Evolutionary conservation across 495 filamentous ascomycete genomes (phyloP).

Genomic region (Aspergillus kassunensis): DNA sequence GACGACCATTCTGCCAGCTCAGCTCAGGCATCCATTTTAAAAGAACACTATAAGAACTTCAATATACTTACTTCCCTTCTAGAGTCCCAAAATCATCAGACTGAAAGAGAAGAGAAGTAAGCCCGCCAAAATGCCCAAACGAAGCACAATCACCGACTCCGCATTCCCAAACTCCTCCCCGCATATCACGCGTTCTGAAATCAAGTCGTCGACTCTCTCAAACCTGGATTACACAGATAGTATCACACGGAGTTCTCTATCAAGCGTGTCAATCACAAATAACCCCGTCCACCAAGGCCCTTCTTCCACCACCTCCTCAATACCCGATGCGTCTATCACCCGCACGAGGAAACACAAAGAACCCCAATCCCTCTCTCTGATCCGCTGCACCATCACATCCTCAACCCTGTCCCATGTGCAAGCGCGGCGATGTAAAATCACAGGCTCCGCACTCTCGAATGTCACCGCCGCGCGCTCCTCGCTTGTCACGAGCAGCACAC

Average conservation of each 20-base stretch:
- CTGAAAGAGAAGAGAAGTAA: too few relatives aligned
- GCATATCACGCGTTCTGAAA: conserved; percentile 17
- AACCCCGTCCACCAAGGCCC: not conserved
- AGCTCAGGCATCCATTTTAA: too few relatives aligned
- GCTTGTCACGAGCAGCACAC: conserved; percentile 12
- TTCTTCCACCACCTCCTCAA: too few relatives aligned
- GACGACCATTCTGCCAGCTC: too few relatives aligned
- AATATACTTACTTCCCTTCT: not conserved
- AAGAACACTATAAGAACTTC: too few relatives aligned
- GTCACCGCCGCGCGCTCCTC: conserved; percentile 8
- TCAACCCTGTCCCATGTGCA: conserved; percentile 19
- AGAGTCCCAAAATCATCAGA: not conserved
- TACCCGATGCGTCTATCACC: too few relatives aligned
- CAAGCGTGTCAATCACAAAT: not conserved
- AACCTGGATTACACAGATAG: conserved; percentile 15
- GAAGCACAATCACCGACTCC: conserved; percentile 1
- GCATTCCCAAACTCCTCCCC: conserved; percentile 13
- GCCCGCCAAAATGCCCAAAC: conserved; percentile 11
- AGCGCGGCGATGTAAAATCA: conserved; percentile 13
- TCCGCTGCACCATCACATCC: conserved; percentile 20
- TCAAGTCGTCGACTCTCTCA: conserved; percentile 16
- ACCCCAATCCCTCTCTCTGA: conserved; percentile 1
- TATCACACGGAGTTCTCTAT: conserved; percentile 12
- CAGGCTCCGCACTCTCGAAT: conserved; percentile 18
- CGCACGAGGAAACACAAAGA: not conserved